Percentiles rank a stretch among this genome's conserved stretches.
Evolutionary conservation across 129 eudicot genomes (phyloP).

Genomic region (Saussurea involucrata): DNA sequence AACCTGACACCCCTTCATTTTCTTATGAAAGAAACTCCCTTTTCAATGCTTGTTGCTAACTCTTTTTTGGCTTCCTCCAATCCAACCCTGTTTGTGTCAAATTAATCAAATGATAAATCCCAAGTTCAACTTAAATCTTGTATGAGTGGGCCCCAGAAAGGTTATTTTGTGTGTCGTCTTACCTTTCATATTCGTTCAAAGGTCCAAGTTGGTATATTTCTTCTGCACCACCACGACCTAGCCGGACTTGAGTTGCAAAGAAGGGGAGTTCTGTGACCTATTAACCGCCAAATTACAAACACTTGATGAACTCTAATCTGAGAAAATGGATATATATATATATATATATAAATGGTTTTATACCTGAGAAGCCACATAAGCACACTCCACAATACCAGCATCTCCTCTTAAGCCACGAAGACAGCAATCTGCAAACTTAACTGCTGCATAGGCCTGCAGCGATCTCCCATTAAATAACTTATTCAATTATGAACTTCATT

Average conservation of each 20-base stretch:
- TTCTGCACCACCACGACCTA: slow-evolving; percentile 82
- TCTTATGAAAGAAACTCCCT: slow-evolving; percentile 74
- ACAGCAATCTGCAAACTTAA: slow-evolving; percentile 85
- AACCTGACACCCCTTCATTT: slow-evolving; percentile 39
- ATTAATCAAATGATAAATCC: neutral
- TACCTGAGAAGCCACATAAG: slow-evolving; percentile 84
- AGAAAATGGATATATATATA: neutral
- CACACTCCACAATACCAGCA: slow-evolving; percentile 81
- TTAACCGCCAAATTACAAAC: neutral
- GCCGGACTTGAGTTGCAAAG: slow-evolving; percentile 73
- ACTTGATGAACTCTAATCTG: neutral
- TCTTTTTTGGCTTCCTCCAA: slow-evolving; percentile 84
- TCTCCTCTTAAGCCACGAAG: slow-evolving; percentile 87
- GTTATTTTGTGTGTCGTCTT: neutral
- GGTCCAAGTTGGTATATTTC: slow-evolving; percentile 80
- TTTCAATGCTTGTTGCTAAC: slow-evolving; percentile 69
- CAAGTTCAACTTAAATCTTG: neutral
- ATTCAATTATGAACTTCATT: neutral
- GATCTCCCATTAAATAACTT: too few species aligned
- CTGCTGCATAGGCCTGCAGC: slow-evolving; percentile 88
- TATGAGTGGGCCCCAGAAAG: neutral
- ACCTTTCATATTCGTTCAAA: slow-evolving; percentile 83
- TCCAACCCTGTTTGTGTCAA: slow-evolving; percentile 49
- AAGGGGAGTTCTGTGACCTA: slow-evolving; percentile 91
- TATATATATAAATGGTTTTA: neutral